Base-by-base conservation (phyloP, 164 flowering plant species). In the Vitis rupestris region DNA sequence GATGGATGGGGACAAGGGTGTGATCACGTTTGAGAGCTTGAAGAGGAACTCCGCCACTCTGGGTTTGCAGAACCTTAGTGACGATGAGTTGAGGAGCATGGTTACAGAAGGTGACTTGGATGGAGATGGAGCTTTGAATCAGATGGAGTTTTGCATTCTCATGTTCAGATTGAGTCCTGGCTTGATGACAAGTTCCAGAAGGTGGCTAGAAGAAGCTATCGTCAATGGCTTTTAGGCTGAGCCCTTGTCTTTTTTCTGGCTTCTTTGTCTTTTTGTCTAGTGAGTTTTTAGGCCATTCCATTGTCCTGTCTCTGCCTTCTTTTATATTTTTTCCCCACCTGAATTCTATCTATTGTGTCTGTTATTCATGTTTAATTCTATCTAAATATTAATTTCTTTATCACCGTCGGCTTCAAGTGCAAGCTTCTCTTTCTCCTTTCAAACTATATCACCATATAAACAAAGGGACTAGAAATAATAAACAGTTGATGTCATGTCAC, bases 121-220 rank as follows among this genome's bases (percentile, higher is more conserved):
- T 59, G 85, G 87, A 1, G 91, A 87, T 79, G 89, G 87, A 0
- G 75, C 72, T 50, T 62, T 87, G 71, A 74, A 78, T 69, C 82
- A 84, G 74, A 82, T 74, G 82, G 91, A 87, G 74, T 87, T 87
- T 64, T 87, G 87, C 62, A 82, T 80, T 44, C 78, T 87, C 37
- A 85, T 87, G 91, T 79, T 83, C 14, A 80, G 88, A 66, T 64
- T 87, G 71, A 85, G 89, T 50, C 91, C 91, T 51, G 84, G 61
- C 19, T 71, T 87, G 65, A 85, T 85, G 86, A 59, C 60, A 10
- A 63, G 19, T 10, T 77, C 84, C 4, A 66, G 47, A 10, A 37
- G 50, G 19, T 65, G 70, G 67, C 50, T 84, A 56, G 64, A 82
- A 30, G 79, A 82, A 52, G 83, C 82, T 55, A 51, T 76, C 30